A percentile compares a stretch with the other conserved stretches of the same genome.
Conservation (phyloP, 805 yeast species). For the Candida dajiaensis region DNA sequence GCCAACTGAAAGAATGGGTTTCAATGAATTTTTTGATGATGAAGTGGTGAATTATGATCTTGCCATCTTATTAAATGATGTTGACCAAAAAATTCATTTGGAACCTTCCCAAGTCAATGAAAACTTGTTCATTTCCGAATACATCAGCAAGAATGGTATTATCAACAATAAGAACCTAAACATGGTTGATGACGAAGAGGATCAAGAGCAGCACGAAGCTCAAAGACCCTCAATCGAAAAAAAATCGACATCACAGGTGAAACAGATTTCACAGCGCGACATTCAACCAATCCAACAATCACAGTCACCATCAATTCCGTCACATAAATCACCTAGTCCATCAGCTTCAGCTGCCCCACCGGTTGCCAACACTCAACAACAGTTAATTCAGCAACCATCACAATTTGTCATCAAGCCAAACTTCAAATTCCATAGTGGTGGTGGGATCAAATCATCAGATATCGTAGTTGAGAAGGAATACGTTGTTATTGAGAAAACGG, state of each 20-base stretch:
- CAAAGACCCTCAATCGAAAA: not conserved
- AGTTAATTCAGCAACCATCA: not conserved
- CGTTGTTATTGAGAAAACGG: slow-evolving; percentile 90
- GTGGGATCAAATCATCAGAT: slow-evolving; percentile 34
- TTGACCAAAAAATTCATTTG: slow-evolving; percentile 50
- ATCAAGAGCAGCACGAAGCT: not conserved
- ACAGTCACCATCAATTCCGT: not conserved
- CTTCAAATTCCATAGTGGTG: slow-evolving; percentile 13
- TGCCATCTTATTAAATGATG: slow-evolving; percentile 26
- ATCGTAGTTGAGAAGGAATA: slow-evolving; percentile 72
- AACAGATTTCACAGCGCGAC: slow-evolving; percentile 21
- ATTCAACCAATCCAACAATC: slow-evolving; percentile 20
- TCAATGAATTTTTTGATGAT: slow-evolving; percentile 79
- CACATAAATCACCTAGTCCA: not conserved
- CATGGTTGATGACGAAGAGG: slow-evolving; percentile 12
- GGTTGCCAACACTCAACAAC: not conserved
- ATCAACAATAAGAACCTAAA: slow-evolving; percentile 15
- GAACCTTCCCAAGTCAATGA: slow-evolving; percentile 64
- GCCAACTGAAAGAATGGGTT: slow-evolving; percentile 84
- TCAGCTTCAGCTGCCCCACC: not conserved
- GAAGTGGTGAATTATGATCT: slow-evolving; percentile 56
- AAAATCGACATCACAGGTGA: slow-evolving; percentile 4
- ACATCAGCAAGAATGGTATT: slow-evolving; percentile 37
- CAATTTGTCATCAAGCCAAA: slow-evolving; percentile 2
- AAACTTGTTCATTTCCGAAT: slow-evolving; percentile 80